Evolutionary conservation across 768 basidiomycete genomes (phyloP), one percentile per base, ranked within the genome.

Genomic region (Panaeolus cyanescens): DNA sequence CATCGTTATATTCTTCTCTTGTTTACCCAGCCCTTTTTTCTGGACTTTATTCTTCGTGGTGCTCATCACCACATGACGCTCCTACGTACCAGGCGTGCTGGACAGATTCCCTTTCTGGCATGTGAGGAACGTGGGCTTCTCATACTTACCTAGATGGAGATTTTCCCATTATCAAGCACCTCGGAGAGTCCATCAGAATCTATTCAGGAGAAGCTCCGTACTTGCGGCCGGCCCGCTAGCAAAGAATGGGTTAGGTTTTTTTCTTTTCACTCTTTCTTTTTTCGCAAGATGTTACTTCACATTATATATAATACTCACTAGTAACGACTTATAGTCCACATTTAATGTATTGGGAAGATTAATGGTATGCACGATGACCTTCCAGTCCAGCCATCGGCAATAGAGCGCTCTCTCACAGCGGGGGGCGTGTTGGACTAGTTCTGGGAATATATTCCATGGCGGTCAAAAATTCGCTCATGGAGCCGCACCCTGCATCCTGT

Each of bases 81-180:
- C 10, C 15, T 6, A 15, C 15, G 2, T 50, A 7, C 25, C 25
- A 50, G 45, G 10, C 45, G 10, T 50, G 45, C 30, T 50, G 22
- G 13, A 50, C 8, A 30, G 45, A 50, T 10, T 50, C 45, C 45
- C 7, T 28, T 28, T 50, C 15, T 10, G 45, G 45, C 45, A 50
- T 50, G 45, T 28, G 45, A 50, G 25, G 45, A 50, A 50, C 45
- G 45, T 50, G 22, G 5, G 25, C 45, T 28, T 13, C 9, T 10
- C 45, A 50, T 50, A 50, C 25, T 50, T 13, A 50, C 45, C 45
- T 28, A 50, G 9, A 50, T 50, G 45, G 45, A 50, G 45, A 50
- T 28, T 50, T 50, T 50, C 45, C 30, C 45, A 50, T 50, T 13
- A 50, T 25, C 45, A 50, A 50, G 45, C 40, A 50, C 45, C 45